Evolutionary conservation across 306 rosid species (phyloP).

Genomic region (Fragaria nilgerrensis): DNA sequence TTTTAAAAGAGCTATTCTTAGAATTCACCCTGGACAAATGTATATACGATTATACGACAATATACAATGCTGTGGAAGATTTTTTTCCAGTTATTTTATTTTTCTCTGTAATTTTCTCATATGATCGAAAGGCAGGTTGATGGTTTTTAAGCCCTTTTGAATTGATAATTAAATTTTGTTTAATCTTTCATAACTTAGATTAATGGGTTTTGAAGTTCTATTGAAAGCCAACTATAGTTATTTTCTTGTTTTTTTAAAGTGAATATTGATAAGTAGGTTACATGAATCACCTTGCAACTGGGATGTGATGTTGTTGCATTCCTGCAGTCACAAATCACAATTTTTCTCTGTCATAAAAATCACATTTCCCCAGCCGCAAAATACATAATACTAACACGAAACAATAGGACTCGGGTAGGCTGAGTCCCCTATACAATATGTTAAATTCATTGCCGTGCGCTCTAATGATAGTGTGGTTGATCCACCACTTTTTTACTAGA

Average conservation of each 20-base stretch:
- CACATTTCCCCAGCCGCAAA: not conserved
- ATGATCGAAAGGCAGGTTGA: not conserved
- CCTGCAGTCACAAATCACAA: not conserved
- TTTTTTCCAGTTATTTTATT: not conserved
- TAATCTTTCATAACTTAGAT: not conserved
- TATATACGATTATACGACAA: not conserved
- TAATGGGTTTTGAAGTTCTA: not conserved
- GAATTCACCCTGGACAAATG: not conserved
- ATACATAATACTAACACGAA: too few relatives aligned
- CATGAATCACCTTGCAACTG: not conserved
- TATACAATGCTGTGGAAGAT: not conserved
- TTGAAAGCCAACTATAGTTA: not conserved
- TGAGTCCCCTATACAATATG: too few relatives aligned
- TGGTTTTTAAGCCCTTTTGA: not conserved
- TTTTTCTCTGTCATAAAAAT: not conserved
- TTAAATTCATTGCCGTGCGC: not conserved
- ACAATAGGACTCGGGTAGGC: too few relatives aligned
- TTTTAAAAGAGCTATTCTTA: too few relatives aligned
- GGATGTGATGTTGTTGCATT: too few relatives aligned
- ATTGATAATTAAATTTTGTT: not conserved
- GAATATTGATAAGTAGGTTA: not conserved
- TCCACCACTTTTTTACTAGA: not conserved
- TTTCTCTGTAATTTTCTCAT: not conserved
- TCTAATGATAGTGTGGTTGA: not conserved
- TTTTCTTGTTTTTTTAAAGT: not conserved